These are phyloP conservation scores for Gardenia jasminoides DNA, from an alignment of 257 asterid species.

Conservation along the genomic window DNA sequence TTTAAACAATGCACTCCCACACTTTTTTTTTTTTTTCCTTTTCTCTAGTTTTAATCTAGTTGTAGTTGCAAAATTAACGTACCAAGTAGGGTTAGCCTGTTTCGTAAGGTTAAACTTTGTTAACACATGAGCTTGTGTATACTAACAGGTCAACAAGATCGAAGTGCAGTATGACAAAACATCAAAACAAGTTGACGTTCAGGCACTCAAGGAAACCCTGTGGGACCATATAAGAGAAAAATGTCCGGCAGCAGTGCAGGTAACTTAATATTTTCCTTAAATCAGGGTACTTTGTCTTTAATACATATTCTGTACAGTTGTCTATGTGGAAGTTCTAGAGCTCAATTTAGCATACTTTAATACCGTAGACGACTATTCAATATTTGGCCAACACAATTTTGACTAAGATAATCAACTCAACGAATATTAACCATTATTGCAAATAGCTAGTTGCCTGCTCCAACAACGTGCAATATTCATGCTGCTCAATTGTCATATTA, in stretches of 20 bases:
- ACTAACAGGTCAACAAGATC: conserved; percentile 67
- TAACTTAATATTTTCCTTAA: conserved; percentile 16
- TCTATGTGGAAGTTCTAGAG: background rate
- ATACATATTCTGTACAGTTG: background rate
- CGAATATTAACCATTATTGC: no score
- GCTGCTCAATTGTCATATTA: background rate
- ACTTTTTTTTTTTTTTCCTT: background rate
- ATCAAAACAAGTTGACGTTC: conserved; percentile 95
- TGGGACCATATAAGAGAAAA: conserved; percentile 64
- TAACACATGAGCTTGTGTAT: background rate
- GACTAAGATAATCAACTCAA: no score
- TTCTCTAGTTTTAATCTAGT: background rate
- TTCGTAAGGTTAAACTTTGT: background rate
- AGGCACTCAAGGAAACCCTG: conserved; percentile 77
- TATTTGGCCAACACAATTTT: no score
- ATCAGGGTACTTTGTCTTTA: background rate
- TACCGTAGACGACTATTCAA: no score
- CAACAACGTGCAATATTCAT: background rate
- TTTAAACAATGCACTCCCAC: background rate
- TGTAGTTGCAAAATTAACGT: background rate
- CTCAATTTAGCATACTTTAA: no score
- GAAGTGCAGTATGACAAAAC: conserved; percentile 86
- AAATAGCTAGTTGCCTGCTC: background rate
- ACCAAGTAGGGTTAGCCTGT: background rate
- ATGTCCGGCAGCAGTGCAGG: conserved; percentile 46